Evolutionary conservation across 495 filamentous ascomycete genomes (phyloP), one percentile per base, ranked within the genome.

Genomic region (Hyphodiscus hymeniophilus): DNA sequence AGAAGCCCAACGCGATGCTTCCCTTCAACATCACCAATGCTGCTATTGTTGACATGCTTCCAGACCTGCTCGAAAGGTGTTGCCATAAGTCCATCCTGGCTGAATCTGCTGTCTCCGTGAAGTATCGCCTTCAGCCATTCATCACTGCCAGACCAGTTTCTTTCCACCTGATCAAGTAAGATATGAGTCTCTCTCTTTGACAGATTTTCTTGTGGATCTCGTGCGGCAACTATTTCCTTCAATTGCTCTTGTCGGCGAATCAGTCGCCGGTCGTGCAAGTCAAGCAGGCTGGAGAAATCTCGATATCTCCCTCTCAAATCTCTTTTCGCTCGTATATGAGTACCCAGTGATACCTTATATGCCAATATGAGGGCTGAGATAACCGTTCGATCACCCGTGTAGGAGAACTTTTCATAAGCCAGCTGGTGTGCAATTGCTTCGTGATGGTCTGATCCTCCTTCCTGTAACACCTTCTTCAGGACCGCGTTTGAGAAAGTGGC

Each of bases 401-500:
- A 76, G 2, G 85, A 71, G 18, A 69, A 66, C 12, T 72, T 69
- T 16, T 85, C 78, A 1, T 77, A 70, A 6, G 86, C 76, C n/a
- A 94, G 48, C 13, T 61, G 69, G 61, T 79, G 69, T 3, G 80
- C 81, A 23, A 76, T 60, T 56, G 65, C 59, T 60, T 70, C 55
- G 53, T 58, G 54, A 51, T 38, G 39, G 51, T 51, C 59, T 55
- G 51, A 42, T 50, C 33, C 50, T 42, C 55, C 69, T 56, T 58
- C 61, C 0, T 71, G 65, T 18, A 59, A 28, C 3, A 84, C 53
- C 56, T 85, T 89, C 60, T 84, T 84, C 42, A 95, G 63, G 11
- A 94, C 87, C 0, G 78, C 73, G 17, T 81, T 83, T 5, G 89
- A 92, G 60, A 95, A 94, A 0, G 76, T 73, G 10, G 82, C 76